A percentile compares a stretch with the other conserved stretches of the same genome.
phyloP scores from a whole-genome alignment of 2,329 filamentous ascomycete species.

The Cladosporium cucumerinum region DNA sequence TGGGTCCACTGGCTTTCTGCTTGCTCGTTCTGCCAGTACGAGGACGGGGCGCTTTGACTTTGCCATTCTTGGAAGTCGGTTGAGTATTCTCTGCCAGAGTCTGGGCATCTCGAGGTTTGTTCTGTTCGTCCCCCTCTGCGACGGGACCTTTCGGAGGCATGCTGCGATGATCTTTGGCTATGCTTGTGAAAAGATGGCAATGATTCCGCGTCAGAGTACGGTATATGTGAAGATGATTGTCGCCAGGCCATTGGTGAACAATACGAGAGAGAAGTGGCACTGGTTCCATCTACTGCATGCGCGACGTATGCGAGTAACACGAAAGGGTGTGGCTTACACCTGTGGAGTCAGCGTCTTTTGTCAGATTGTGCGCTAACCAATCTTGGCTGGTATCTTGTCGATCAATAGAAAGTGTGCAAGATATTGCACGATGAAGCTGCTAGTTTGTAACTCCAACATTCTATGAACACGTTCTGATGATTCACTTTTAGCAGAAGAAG shows the following conservation, averaged over 20 bases:
- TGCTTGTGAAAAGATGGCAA: not conserved
- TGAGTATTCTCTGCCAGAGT: not conserved
- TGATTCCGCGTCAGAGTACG: not conserved
- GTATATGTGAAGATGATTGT: not conserved
- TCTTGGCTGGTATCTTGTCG: not conserved
- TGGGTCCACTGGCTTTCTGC: not conserved
- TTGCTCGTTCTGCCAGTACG: not conserved
- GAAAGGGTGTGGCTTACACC: not conserved
- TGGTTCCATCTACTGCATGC: not conserved
- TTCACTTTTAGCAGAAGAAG: too few relatives aligned
- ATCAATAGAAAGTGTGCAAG: not conserved
- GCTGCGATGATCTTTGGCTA: not conserved
- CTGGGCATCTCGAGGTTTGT: not conserved
- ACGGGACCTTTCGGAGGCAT: not conserved
- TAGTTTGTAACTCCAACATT: too few relatives aligned
- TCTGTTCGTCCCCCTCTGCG: not conserved
- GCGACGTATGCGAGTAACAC: not conserved
- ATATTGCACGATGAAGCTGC: too few relatives aligned
- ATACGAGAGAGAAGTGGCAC: not conserved
- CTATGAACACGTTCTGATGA: too few relatives aligned
- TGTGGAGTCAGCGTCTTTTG: not conserved
- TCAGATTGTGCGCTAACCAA: not conserved
- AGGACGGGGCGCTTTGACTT: not conserved
- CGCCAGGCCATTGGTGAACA: not conserved
- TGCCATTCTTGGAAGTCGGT: not conserved